A percentile compares a stretch with the other conserved stretches of the same genome.
These are phyloP conservation scores for Ramichloridium luteum DNA, from an alignment of 2,329 filamentous ascomycete species.

Conservation along the genomic window DNA sequence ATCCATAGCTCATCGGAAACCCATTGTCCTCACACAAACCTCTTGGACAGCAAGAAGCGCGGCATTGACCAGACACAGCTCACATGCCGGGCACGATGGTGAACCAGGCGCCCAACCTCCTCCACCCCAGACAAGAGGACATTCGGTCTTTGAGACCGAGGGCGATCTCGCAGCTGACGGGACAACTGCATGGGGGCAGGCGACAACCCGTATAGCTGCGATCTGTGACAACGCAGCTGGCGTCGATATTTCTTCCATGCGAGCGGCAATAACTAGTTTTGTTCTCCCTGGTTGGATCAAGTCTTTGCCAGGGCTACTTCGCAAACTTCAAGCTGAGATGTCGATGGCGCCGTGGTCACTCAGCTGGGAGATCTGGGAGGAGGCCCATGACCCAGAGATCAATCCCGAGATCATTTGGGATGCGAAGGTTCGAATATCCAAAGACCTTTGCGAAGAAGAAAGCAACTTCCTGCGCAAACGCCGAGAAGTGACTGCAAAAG, in stretches of 20 bases:
- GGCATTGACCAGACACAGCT: too few species aligned
- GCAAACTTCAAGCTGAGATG: slow-evolving; percentile 76
- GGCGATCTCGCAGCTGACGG: slow-evolving; percentile 7
- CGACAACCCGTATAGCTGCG: slow-evolving; percentile 15
- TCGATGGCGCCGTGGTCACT: slow-evolving; percentile 79
- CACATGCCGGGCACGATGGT: too few species aligned
- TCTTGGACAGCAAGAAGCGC: too few species aligned
- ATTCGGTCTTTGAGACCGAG: slow-evolving; percentile 9
- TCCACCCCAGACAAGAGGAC: slow-evolving; percentile 16
- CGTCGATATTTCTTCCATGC: slow-evolving; percentile 17
- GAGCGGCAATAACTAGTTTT: slow-evolving; percentile 19
- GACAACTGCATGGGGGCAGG: slow-evolving; percentile 17
- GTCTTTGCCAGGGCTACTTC: slow-evolving; percentile 59
- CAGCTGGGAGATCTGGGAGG: slow-evolving; percentile 84
- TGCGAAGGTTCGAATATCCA: slow-evolving; percentile 69
- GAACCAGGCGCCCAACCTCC: slow-evolving; percentile 13
- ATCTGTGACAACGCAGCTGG: slow-evolving; percentile 19
- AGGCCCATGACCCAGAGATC: slow-evolving; percentile 69
- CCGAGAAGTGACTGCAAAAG: slow-evolving; percentile 54
- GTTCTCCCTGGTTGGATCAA: slow-evolving; percentile 77
- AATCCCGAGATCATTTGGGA: slow-evolving; percentile 81
- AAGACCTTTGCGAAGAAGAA: slow-evolving; percentile 73
- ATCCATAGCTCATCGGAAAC: too few species aligned
- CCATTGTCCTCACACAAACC: too few species aligned
- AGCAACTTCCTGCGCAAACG: slow-evolving; percentile 59